Conservation (phyloP, 805 yeast species). For the Dipodascopsis uninucleata region DNA sequence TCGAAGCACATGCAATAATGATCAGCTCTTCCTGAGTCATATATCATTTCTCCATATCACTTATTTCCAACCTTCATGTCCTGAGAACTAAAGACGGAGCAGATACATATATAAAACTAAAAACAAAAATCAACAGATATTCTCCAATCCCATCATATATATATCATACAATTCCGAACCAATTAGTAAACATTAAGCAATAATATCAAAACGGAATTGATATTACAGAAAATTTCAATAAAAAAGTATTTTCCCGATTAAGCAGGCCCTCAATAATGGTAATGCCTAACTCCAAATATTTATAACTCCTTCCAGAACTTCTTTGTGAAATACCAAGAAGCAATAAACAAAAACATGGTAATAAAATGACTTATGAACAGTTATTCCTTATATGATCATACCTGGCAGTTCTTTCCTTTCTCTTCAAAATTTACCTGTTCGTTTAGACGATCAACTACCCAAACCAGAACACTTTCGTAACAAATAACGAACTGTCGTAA, state of each 20-base stretch:
- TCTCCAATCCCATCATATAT: no score
- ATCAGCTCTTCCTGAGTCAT: not conserved
- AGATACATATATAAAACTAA: not conserved
- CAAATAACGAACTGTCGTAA: slow-evolving; percentile 70
- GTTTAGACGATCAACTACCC: slow-evolving; percentile 16
- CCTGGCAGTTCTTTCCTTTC: no score
- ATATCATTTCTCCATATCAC: not conserved
- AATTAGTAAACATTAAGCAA: no score
- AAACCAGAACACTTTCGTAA: slow-evolving; percentile 52
- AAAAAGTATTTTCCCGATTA: no score
- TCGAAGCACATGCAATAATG: no score
- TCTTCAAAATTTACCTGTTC: no score
- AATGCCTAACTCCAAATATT: not conserved
- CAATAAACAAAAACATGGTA: not conserved
- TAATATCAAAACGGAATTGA: no score
- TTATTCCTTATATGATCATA: no score
- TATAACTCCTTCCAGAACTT: not conserved
- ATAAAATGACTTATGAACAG: not conserved
- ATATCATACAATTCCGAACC: no score
- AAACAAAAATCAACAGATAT: no score
- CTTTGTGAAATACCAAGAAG: not conserved
- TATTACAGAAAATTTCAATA: no score
- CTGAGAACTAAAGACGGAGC: not conserved
- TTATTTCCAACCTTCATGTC: not conserved
- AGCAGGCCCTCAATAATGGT: no score